A percentile compares a stretch with the other conserved stretches of the same genome.
Evolutionary conservation across 768 basidiomycete species (phyloP).

Genomic region (Rossbeevera mucosa): DNA sequence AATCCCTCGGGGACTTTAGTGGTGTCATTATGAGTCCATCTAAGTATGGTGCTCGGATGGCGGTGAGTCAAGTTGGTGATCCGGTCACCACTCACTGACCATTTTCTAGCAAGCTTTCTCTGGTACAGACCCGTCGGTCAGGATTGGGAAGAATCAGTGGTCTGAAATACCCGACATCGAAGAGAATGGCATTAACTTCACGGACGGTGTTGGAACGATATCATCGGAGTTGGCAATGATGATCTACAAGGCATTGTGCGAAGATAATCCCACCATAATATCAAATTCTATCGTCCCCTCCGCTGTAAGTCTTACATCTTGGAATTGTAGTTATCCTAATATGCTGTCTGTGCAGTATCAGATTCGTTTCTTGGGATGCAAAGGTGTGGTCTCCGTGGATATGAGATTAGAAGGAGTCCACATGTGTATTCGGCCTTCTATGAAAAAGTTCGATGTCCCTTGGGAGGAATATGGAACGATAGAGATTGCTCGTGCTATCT

Average conservation of each 20-base stretch:
- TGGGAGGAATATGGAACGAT: constrained; percentile 51
- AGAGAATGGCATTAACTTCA: constrained; percentile 44
- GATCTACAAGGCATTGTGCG: constrained; percentile 58
- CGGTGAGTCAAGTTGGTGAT: constrained; percentile 25
- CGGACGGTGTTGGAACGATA: constrained; percentile 81
- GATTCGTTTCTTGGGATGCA: constrained; percentile 80
- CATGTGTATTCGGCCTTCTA: constrained; percentile 68
- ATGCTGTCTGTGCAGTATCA: constrained; percentile 48
- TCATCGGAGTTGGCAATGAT: constrained; percentile 50
- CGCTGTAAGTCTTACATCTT: constrained; percentile 44
- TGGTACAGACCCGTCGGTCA: constrained; percentile 70
- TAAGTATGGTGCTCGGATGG: constrained; percentile 77
- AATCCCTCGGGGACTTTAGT: constrained; percentile 63
- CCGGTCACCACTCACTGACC: constrained; percentile 3
- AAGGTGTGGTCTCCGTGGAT: constrained; percentile 76
- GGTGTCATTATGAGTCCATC: constrained; percentile 58
- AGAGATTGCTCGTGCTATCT: constrained; percentile 68
- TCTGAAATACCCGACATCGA: constrained; percentile 57
- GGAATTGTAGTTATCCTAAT: background rate
- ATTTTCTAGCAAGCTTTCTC: constrained; percentile 64
- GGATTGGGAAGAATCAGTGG: constrained; percentile 55
- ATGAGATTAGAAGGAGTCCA: constrained; percentile 46
- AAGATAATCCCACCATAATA: constrained; percentile 34
- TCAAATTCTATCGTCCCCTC: constrained; percentile 44
- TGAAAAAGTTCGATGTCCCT: constrained; percentile 68